phyloP scores from a whole-genome alignment of 305 asterid genomes.

The Solanum hybrid region DNA sequence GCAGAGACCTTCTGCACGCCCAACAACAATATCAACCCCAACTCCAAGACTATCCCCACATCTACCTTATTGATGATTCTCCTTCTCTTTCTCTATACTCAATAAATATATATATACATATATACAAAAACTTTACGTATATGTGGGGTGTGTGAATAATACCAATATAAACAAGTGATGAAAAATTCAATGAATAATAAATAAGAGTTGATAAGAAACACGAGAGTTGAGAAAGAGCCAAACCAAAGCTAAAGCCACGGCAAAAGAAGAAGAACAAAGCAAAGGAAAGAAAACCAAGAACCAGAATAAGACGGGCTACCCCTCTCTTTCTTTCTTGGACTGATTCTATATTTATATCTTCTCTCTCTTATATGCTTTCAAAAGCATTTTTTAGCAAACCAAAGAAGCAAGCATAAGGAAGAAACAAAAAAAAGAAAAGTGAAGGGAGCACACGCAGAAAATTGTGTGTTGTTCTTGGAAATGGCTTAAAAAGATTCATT shows the following conservation, averaged over 20 bases:
- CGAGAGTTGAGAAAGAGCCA: slow-evolving; percentile 8
- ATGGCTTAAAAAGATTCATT: slow-evolving; percentile 5
- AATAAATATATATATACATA: not conserved
- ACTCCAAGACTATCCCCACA: slow-evolving; percentile 11
- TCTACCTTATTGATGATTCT: slow-evolving; percentile 3
- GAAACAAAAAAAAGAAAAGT: not conserved
- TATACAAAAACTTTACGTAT: not conserved
- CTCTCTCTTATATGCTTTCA: not conserved
- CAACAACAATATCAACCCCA: slow-evolving; percentile 19
- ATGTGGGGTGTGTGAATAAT: not conserved
- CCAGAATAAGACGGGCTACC: slow-evolving; percentile 8
- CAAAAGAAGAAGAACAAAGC: slow-evolving; percentile 5
- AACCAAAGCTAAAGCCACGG: slow-evolving; percentile 9
- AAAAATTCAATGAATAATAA: slow-evolving; percentile 3
- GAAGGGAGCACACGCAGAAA: not conserved
- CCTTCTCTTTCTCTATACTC: slow-evolving; percentile 2
- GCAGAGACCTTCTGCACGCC: slow-evolving; percentile 26
- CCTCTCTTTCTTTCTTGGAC: slow-evolving; percentile 20
- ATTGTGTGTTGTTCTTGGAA: not conserved
- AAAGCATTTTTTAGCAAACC: not conserved
- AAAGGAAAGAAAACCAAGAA: slow-evolving; percentile 1
- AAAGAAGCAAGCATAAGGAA: not conserved
- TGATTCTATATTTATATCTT: slow-evolving; percentile 14
- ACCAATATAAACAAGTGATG: not conserved
- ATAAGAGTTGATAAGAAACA: slow-evolving; percentile 10